These are phyloP conservation scores for Magnusiomyces clavatus DNA, from an alignment of 1,139 yeast genomes.

Conservation along the genomic window DNA sequence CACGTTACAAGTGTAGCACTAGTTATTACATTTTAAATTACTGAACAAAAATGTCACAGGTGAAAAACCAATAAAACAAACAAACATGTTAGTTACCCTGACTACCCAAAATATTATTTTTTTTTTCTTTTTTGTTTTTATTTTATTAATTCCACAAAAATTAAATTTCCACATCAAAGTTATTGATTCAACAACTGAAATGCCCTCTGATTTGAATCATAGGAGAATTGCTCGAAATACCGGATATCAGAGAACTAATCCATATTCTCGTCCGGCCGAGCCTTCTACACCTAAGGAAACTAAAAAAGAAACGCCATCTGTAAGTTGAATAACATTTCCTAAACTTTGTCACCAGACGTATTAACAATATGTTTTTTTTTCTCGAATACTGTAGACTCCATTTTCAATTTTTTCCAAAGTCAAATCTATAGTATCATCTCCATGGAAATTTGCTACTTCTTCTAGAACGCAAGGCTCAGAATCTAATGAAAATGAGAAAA, in stretches of 20 bases:
- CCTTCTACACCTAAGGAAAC: constrained; percentile 5
- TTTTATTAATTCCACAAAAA: no score
- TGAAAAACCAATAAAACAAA: no score
- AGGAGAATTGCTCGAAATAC: neutral
- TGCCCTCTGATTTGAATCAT: neutral
- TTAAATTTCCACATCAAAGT: no score
- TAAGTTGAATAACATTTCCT: neutral
- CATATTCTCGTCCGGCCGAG: constrained; percentile 3
- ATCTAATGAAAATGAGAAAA: neutral
- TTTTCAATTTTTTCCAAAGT: constrained; percentile 8
- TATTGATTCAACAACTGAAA: neutral
- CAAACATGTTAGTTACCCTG: no score
- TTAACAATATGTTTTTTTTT: no score
- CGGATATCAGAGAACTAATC: neutral
- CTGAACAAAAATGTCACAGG: no score
- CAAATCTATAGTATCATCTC: constrained; percentile 7
- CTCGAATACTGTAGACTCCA: constrained; percentile 1
- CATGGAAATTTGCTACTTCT: neutral
- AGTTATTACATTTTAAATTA: no score
- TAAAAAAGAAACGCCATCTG: neutral
- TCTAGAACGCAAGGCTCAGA: neutral
- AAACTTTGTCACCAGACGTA: no score
- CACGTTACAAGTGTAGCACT: no score
- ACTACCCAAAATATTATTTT: no score
- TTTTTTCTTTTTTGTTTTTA: no score